A percentile compares a stretch with the other conserved stretches of the same genome.
Evolutionary conservation across 2,329 filamentous ascomycete genomes (phyloP).

Genomic region (Talaromyces funiculosus): DNA sequence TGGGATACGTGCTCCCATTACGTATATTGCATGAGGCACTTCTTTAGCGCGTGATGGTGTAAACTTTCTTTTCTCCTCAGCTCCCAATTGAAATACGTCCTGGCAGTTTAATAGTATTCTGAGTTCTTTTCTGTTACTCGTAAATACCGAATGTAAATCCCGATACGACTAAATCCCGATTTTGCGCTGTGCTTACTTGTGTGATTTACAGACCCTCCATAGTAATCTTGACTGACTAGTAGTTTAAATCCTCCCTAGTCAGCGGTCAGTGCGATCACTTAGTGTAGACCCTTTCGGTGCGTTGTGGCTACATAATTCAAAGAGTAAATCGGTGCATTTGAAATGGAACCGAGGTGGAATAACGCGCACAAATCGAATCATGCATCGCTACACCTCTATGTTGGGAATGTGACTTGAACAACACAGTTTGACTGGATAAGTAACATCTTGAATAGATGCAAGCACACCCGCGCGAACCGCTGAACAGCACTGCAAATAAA

Average conservation of each 20-base stretch:
- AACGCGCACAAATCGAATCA: background rate
- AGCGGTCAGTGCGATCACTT: background rate
- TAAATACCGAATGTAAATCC: background rate
- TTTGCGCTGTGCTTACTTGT: too few species aligned
- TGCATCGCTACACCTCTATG: background rate
- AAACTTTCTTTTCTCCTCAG: background rate
- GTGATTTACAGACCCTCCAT: background rate
- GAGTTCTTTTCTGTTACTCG: background rate
- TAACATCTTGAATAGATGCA: background rate
- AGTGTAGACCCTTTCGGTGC: background rate
- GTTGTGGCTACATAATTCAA: background rate
- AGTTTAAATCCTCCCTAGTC: background rate
- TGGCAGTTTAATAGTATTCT: too few species aligned
- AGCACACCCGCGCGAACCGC: conserved; percentile 7
- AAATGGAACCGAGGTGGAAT: background rate
- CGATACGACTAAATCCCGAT: background rate
- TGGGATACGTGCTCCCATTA: background rate
- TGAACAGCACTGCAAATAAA: background rate
- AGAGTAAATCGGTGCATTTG: background rate
- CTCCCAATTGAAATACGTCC: background rate
- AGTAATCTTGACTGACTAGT: background rate
- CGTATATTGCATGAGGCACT: background rate
- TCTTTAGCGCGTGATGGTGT: background rate
- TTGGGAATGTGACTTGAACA: background rate
- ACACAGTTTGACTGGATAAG: background rate